A percentile compares a stretch with the other conserved stretches of the same genome.
Conservation (phyloP, 2,329 filamentous ascomycete genomes). For the Corynespora cassiicola region DNA sequence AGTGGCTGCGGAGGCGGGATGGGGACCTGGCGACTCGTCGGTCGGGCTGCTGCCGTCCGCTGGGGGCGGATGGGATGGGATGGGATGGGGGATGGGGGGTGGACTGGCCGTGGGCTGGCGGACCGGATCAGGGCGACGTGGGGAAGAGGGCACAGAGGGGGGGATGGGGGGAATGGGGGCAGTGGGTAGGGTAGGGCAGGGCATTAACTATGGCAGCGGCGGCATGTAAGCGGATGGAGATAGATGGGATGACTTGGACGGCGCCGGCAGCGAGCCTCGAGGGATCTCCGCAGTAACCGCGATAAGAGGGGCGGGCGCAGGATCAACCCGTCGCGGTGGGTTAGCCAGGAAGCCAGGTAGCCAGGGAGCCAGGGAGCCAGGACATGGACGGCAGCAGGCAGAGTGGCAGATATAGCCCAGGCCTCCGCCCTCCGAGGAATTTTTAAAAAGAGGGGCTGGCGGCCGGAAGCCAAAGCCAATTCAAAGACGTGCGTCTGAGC, state of each 20-base stretch:
- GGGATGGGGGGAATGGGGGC: slow-evolving; percentile 12
- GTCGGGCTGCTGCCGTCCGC: no score
- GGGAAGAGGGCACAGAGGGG: slow-evolving; percentile 10
- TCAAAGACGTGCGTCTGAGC: no score
- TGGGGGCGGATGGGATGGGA: slow-evolving; percentile 7
- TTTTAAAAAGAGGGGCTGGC: no score
- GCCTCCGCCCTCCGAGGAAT: no score
- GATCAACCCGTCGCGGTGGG: slow-evolving; percentile 6
- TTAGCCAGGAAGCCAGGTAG: not conserved
- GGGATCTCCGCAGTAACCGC: slow-evolving; percentile 39
- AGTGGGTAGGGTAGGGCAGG: slow-evolving; percentile 2
- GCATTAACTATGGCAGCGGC: not conserved
- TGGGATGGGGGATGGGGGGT: no score
- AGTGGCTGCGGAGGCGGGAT: slow-evolving; percentile 12
- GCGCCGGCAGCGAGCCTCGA: slow-evolving; percentile 1
- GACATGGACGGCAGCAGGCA: no score
- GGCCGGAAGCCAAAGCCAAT: no score
- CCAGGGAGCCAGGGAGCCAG: not conserved
- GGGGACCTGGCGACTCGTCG: slow-evolving; percentile 1
- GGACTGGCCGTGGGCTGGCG: slow-evolving; percentile 1
- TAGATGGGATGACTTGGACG: slow-evolving; percentile 6
- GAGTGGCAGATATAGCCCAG: no score
- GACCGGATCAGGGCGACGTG: slow-evolving; percentile 10
- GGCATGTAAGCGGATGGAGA: slow-evolving; percentile 10
- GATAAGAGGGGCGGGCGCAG: slow-evolving; percentile 21